These are phyloP conservation scores for Brettanomyces sp. DNA, from an alignment of 805 yeast species.

Conservation along the genomic window DNA sequence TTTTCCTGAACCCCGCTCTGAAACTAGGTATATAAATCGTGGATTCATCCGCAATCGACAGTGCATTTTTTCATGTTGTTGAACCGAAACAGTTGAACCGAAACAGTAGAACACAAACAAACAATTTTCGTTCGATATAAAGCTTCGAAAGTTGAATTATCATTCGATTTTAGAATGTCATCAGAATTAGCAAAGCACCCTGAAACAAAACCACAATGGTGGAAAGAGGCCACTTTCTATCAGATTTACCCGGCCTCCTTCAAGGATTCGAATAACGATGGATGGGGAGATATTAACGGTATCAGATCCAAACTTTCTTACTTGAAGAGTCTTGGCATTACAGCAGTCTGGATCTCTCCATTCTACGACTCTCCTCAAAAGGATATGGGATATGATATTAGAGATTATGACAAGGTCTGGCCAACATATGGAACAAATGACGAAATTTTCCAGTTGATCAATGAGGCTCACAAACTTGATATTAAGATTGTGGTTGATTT, in stretches of 20 bases:
- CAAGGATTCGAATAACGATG: slow-evolving; percentile 51
- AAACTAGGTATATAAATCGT: no score
- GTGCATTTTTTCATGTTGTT: no score
- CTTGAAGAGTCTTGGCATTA: background rate
- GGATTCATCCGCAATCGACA: no score
- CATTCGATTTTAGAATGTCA: no score
- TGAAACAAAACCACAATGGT: slow-evolving; percentile 26
- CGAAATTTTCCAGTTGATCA: slow-evolving; percentile 40
- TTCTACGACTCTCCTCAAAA: slow-evolving; percentile 50
- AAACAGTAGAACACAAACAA: no score
- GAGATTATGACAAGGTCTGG: slow-evolving; percentile 43
- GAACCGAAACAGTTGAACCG: no score
- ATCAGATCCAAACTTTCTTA: slow-evolving; percentile 29
- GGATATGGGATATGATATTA: slow-evolving; percentile 57
- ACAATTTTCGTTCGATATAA: no score
- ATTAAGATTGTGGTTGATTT: slow-evolving; percentile 45
- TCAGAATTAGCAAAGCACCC: background rate
- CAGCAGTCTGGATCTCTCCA: slow-evolving; percentile 47
- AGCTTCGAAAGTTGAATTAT: no score
- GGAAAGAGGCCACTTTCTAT: slow-evolving; percentile 50
- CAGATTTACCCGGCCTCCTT: slow-evolving; percentile 56
- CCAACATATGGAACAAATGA: slow-evolving; percentile 45
- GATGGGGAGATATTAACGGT: slow-evolving; percentile 49
- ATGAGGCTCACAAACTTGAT: slow-evolving; percentile 37
- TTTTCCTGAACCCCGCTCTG: no score